Evolutionary conservation across 2,329 filamentous ascomycete genomes (phyloP).

Genomic region (Paecilomyces sp.): DNA sequence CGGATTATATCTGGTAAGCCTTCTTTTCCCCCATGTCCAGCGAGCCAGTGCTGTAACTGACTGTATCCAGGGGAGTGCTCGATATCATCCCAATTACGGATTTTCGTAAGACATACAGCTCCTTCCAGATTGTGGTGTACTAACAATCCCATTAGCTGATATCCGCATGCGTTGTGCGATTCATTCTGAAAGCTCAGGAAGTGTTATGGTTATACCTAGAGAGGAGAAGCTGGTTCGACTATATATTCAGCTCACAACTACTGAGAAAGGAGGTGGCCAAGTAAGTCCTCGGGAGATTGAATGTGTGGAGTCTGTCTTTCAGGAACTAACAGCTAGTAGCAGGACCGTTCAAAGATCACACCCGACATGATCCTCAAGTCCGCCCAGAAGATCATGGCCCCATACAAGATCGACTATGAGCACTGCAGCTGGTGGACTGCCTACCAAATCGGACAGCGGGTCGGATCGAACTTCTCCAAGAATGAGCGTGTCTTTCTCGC

Average conservation of each 20-base stretch:
- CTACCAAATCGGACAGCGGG: slow-evolving; percentile 61
- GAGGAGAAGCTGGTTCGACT: slow-evolving; percentile 57
- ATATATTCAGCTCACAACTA: slow-evolving; percentile 56
- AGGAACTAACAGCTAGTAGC: slow-evolving; percentile 25
- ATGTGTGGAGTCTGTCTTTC: not conserved
- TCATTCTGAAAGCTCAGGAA: slow-evolving; percentile 50
- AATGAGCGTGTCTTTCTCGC: slow-evolving; percentile 59
- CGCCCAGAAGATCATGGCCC: slow-evolving; percentile 58
- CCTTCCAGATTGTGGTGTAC: not conserved
- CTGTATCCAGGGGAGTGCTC: slow-evolving; percentile 31
- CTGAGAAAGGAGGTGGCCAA: slow-evolving; percentile 17
- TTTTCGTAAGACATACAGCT: slow-evolving; percentile 35
- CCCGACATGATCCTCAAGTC: slow-evolving; percentile 56
- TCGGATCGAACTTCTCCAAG: slow-evolving; percentile 51
- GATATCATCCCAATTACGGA: slow-evolving; percentile 49
- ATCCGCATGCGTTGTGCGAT: slow-evolving; percentile 54
- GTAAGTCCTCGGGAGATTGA: not conserved
- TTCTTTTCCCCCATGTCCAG: too few relatives aligned
- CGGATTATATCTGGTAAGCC: not conserved
- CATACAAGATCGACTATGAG: slow-evolving; percentile 59
- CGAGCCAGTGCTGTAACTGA: not conserved
- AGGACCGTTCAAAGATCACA: slow-evolving; percentile 56
- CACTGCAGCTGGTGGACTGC: slow-evolving; percentile 63
- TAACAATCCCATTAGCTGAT: slow-evolving; percentile 31
- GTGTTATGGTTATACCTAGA: slow-evolving; percentile 58